Evolutionary conservation across 2,329 filamentous ascomycete species (phyloP), one percentile per base, ranked within the genome.

Genomic region (Juglanconis juglandina): DNA sequence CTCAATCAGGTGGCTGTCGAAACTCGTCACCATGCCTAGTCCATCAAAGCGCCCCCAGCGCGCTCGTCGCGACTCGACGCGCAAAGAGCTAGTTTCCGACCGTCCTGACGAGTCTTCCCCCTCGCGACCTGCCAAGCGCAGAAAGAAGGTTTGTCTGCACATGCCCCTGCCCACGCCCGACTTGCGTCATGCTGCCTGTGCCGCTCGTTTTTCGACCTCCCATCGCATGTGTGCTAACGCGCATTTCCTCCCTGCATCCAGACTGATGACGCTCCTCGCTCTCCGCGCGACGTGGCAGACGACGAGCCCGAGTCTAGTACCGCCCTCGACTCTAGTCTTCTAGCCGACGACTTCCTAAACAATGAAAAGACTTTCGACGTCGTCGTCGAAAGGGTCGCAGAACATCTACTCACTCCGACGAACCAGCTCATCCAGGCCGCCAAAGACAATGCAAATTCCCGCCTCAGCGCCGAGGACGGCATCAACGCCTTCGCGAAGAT

Each of bases 401-500:
- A 84, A 65, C 78, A 81, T 61, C 74, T 85, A 41, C 66, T 73
- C 47, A 67, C 66, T n/a, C 71, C 73, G 14, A 74, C 78, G 49
- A 72, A 75, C 7, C 75, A 77, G 56, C 71, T 75, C 2, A 83
- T 87, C 1, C 82, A 87, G 66, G 86, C 84, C 46, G 83, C 80
- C 71, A 80, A 79, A 64, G 84, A 88, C 58, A 83, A 88, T 66
- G 77, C 85, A 58, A 89, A 90, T 70, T 75, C 80, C 49, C 83
- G 86, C 58, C 86, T 89, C 70, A 78, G 80, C 58, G 82, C 85
- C 63, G 79, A 80, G 46, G 82, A 86, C 46, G 85, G 84, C 24
- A 86, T 89, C 63, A 81, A 86, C 68, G 91, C 91, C 41, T 95
- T 91, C 72, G 91, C 90, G 59, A 94, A 94, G 76, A 88, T 95